phyloP scores from a whole-genome alignment of 169 alveolate genomes.

The Plasmodium knowlesi region DNA sequence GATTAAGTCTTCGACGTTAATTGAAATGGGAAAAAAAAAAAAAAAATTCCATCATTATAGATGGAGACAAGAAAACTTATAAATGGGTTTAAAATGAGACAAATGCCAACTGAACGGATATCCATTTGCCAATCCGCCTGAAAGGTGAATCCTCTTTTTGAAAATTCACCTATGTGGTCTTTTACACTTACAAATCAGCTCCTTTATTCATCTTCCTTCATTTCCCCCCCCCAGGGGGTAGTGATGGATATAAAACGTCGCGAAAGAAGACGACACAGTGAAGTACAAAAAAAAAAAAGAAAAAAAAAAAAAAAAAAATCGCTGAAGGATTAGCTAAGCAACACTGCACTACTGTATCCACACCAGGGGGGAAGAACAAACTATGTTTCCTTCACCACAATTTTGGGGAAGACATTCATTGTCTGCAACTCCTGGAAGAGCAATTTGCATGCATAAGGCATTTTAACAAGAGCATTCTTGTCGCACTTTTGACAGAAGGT shows the following conservation, averaged over 20 bases:
- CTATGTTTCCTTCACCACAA: slow-evolving; percentile 75
- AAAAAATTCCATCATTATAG: background rate
- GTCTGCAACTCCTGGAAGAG: slow-evolving; percentile 93
- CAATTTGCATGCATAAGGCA: slow-evolving; percentile 96
- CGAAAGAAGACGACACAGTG: background rate
- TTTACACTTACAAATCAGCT: background rate
- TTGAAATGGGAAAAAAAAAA: background rate
- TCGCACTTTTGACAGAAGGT: slow-evolving; percentile 92
- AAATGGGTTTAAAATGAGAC: background rate
- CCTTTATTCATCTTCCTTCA: background rate
- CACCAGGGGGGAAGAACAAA: background rate
- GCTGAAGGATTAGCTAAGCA: background rate
- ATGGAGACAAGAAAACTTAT: background rate
- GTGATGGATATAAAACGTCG: background rate
- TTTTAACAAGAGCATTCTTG: slow-evolving; percentile 81
- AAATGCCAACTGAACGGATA: background rate
- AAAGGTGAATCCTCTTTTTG: background rate
- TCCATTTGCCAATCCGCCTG: background rate
- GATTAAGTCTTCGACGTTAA: background rate
- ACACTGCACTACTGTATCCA: background rate
- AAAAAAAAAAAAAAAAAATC: background rate
- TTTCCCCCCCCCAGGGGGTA: background rate
- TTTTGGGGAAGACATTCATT: slow-evolving; percentile 91
- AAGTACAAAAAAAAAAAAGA: background rate
- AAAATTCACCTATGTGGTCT: background rate